phyloP scores from a whole-genome alignment of 768 basidiomycete species.

The Russula earlei region DNA sequence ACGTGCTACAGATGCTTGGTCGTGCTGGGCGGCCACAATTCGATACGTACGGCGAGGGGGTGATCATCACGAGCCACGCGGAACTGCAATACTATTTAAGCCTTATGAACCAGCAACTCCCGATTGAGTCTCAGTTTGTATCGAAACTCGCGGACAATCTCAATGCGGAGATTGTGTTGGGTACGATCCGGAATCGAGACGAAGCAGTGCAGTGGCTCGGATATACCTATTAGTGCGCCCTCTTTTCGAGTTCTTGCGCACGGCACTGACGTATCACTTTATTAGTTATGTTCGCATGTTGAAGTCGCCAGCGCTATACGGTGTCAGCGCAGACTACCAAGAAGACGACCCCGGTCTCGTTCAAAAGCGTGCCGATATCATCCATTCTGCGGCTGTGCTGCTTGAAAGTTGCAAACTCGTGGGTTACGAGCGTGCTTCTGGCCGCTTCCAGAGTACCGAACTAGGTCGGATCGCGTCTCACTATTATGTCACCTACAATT shows the following conservation, averaged over 20 bases:
- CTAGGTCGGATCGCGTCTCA: conserved; percentile 90
- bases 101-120: conserved; percentile 92
- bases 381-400: conserved; percentile 85
- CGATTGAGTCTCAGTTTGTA: conserved; percentile 95
- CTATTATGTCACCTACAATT: conserved; percentile 90
- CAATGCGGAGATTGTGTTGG: conserved; percentile 95
- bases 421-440: conserved; percentile 86
- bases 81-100: conserved; percentile 96
- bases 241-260: neutral
- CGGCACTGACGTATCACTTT: conserved; percentile 18
- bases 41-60: conserved; percentile 94
- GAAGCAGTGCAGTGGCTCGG: conserved; percentile 98
- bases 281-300: conserved; percentile 90
- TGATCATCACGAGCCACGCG: conserved; percentile 96
- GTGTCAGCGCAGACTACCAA: conserved; percentile 82
- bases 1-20: conserved; percentile 97
- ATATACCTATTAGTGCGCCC: conserved; percentile 65
- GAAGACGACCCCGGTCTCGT: conserved; percentile 75
- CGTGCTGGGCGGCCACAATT: conserved; percentile 96
- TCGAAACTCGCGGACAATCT: conserved; percentile 87
- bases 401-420: conserved; percentile 91
- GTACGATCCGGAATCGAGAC: conserved; percentile 88
- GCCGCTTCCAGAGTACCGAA: conserved; percentile 88
- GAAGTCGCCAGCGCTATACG: conserved; percentile 77
- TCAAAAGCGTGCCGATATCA: conserved; percentile 91